Evolutionary conservation across 192 early-diverging fungal genomes (phyloP).

Genomic region (Pilobolus umbonatus): DNA sequence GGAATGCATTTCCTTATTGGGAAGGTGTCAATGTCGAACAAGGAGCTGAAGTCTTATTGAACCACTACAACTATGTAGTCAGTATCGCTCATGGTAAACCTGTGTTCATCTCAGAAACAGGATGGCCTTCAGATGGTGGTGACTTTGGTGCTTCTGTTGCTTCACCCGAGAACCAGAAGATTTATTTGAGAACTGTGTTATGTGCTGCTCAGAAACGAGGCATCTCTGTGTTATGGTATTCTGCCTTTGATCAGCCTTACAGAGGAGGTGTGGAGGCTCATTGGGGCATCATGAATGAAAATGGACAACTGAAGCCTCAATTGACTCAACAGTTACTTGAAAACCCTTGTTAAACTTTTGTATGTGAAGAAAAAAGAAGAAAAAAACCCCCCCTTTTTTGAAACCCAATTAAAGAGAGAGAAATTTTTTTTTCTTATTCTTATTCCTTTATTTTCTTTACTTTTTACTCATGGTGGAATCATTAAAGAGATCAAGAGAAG

Average conservation of each 20-base stretch:
- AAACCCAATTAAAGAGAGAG: not conserved
- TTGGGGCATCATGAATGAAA: conserved; percentile 23
- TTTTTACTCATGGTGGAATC: not conserved
- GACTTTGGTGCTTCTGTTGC: conserved; percentile 42
- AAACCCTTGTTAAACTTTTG: not conserved
- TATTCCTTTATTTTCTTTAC: too few relatives aligned
- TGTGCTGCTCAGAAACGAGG: conserved; percentile 45
- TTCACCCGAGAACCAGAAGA: conserved; percentile 44
- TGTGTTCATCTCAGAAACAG: conserved; percentile 56
- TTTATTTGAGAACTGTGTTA: conserved; percentile 42
- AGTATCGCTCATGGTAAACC: conserved; percentile 40
- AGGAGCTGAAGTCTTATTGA: conserved; percentile 42
- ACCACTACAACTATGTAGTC: conserved; percentile 45
- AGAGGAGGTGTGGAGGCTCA: conserved; percentile 38
- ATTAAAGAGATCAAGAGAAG: conserved; percentile 13
- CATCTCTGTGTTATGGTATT: conserved; percentile 52
- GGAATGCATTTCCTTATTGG: conserved; percentile 48
- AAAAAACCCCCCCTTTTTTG: not conserved
- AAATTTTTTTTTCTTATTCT: too few relatives aligned
- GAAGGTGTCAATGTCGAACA: conserved; percentile 47
- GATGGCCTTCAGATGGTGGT: conserved; percentile 53
- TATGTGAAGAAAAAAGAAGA: not conserved
- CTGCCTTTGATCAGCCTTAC: conserved; percentile 56
- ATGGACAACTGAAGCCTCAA: conserved; percentile 1
- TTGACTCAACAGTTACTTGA: not conserved